Percentiles rank a stretch among this genome's conserved stretches.
Evolutionary conservation across 2,329 filamentous ascomycete genomes (phyloP).

Genomic region (Trichocomaceae sp.): DNA sequence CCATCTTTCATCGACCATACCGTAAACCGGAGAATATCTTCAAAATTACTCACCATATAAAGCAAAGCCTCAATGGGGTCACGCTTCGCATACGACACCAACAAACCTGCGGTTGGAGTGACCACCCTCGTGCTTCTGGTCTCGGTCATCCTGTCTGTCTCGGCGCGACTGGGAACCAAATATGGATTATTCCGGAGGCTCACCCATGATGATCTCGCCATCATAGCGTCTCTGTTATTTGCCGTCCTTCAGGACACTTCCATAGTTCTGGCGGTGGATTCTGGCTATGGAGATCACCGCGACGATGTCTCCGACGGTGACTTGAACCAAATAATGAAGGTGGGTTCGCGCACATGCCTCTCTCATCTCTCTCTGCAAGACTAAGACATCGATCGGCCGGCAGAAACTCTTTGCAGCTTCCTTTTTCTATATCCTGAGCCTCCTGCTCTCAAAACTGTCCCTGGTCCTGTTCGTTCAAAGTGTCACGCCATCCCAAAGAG

Average conservation of each 20-base stretch:
- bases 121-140: constrained; percentile 20
- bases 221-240: constrained; percentile 18
- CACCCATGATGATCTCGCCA: constrained; percentile 19
- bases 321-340: constrained; percentile 19
- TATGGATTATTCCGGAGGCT: constrained; percentile 18
- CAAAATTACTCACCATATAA: not conserved
- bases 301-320: constrained; percentile 11
- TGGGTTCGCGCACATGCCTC: constrained; percentile 7
- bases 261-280: constrained; percentile 18
- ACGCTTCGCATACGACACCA: constrained; percentile 19
- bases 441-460: constrained; percentile 21
- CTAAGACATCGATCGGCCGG: not conserved
- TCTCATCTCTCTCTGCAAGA: not conserved
- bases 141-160: constrained; percentile 17
- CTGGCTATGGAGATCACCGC: constrained; percentile 20
- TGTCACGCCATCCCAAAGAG: constrained; percentile 17
- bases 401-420: constrained; percentile 19
- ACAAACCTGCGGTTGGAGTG: constrained; percentile 20
- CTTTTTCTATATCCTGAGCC: constrained; percentile 18
- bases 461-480: constrained; percentile 19
- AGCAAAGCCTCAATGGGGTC: constrained; percentile 15
- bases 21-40: constrained; percentile 7
- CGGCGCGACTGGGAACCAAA: constrained; percentile 19
- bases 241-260: constrained; percentile 16
- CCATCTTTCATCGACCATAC: constrained; percentile 4